A percentile compares a stretch with the other conserved stretches of the same genome.
Conservation (phyloP, 2,329 filamentous ascomycete species). For the Beauveria sp. region DNA sequence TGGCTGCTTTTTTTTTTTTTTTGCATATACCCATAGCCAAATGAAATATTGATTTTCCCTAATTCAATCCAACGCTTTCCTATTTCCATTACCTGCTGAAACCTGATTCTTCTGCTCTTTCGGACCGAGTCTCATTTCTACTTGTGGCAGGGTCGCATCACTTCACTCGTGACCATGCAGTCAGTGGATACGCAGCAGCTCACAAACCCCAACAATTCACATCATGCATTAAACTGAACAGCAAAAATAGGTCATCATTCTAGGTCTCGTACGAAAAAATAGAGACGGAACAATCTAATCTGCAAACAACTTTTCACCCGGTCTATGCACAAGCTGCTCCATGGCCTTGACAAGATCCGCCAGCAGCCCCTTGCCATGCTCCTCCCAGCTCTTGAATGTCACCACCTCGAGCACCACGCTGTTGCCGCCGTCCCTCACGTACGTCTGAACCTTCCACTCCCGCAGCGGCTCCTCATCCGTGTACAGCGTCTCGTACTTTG, state of each 20-base stretch:
- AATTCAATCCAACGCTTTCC: neutral
- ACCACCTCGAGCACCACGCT: conserved; percentile 50
- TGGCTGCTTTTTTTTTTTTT: neutral
- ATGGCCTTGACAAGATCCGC: conserved; percentile 39
- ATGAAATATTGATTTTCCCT: neutral
- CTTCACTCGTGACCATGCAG: neutral
- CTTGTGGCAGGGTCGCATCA: no score
- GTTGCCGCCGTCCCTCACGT: conserved; percentile 36
- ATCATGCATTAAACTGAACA: neutral
- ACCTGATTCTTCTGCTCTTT: no score
- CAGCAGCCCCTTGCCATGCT: conserved; percentile 42
- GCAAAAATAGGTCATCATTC: neutral
- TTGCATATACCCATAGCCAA: conserved; percentile 11
- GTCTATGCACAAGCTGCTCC: conserved; percentile 29
- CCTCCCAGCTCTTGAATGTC: conserved; percentile 48
- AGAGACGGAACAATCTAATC: neutral
- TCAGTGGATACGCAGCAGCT: neutral
- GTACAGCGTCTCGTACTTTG: conserved; percentile 43
- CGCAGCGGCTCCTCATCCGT: conserved; percentile 48
- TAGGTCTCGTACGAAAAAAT: no score
- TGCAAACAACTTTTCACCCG: conserved; percentile 18
- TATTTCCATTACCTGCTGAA: neutral
- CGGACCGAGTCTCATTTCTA: no score
- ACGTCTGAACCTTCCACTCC: conserved; percentile 56
- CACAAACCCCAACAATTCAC: neutral